Evolutionary conservation across 2,329 filamentous ascomycete genomes (phyloP).

Genomic region (Arthroderma sp.): DNA sequence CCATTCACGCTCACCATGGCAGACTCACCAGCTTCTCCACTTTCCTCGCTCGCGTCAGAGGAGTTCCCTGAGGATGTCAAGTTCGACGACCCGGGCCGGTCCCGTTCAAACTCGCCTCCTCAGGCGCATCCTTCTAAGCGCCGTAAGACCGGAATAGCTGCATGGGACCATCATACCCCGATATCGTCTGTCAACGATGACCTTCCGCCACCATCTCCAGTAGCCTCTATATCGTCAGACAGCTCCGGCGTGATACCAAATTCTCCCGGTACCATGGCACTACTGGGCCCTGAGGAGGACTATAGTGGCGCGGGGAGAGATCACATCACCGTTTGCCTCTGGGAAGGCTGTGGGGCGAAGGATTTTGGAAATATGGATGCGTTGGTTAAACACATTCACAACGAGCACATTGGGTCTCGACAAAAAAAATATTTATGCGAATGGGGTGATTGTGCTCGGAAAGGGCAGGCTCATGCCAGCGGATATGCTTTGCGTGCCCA

Average conservation of each 20-base stretch:
- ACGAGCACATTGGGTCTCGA: slow-evolving; percentile 82
- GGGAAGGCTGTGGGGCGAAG: slow-evolving; percentile 61
- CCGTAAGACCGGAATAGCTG: slow-evolving; percentile 34
- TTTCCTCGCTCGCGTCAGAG: slow-evolving; percentile 53
- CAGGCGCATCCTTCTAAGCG: slow-evolving; percentile 39
- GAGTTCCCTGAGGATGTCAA: slow-evolving; percentile 50
- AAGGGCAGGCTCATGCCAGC: slow-evolving; percentile 83
- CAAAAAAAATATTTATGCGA: slow-evolving; percentile 98
- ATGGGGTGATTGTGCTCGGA: slow-evolving; percentile 80
- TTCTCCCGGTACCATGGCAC: slow-evolving; percentile 45
- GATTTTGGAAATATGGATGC: slow-evolving; percentile 71
- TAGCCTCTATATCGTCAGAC: slow-evolving; percentile 72
- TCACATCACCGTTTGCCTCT: slow-evolving; percentile 65
- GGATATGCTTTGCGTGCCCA: slow-evolving; percentile 93
- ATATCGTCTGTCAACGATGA: slow-evolving; percentile 34
- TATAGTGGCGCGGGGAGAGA: slow-evolving; percentile 61
- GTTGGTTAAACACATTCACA: slow-evolving; percentile 73
- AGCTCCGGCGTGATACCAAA: slow-evolving; percentile 74
- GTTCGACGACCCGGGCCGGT: slow-evolving; percentile 39
- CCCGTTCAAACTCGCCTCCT: slow-evolving; percentile 23
- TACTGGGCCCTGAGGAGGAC: slow-evolving; percentile 41
- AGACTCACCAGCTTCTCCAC: slow-evolving; percentile 50
- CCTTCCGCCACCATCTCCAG: slow-evolving; percentile 36
- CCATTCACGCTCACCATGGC: slow-evolving; percentile 26
- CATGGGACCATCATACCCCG: slow-evolving; percentile 41